Evolutionary conservation across 2,329 filamentous ascomycete species (phyloP).

Genomic region (Aspergillus sp.): DNA sequence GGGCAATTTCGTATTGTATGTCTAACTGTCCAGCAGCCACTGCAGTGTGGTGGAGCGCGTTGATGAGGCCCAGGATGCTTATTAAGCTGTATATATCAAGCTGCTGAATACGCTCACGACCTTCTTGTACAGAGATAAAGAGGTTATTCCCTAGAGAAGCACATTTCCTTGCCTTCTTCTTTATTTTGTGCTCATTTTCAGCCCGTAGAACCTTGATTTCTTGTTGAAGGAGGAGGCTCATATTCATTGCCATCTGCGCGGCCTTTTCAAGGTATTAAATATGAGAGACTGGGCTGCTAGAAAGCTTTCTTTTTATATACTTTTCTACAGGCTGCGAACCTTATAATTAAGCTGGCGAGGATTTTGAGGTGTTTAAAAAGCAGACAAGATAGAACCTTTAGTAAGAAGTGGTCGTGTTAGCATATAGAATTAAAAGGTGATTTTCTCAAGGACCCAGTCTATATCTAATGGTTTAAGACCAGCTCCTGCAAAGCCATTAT

Average conservation of each 20-base stretch:
- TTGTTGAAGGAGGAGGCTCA: conserved; percentile 1
- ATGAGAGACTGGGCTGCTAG: conserved; percentile 7
- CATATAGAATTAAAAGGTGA: conserved; percentile 5
- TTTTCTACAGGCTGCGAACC: too few species aligned
- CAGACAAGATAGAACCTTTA: too few species aligned
- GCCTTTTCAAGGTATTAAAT: too few species aligned
- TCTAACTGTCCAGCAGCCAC: background rate
- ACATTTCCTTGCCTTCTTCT: background rate
- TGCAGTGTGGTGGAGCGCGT: background rate
- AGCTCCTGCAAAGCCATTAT: too few species aligned
- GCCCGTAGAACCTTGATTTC: background rate
- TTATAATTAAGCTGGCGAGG: too few species aligned
- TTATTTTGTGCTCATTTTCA: background rate
- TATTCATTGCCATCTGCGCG: conserved; percentile 1
- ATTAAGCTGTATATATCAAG: background rate
- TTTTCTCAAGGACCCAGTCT: conserved; percentile 2
- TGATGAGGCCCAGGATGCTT: background rate
- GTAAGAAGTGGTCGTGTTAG: too few species aligned
- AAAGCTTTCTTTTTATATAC: conserved; percentile 1
- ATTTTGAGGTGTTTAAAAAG: too few species aligned
- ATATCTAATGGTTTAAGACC: conserved; percentile 4
- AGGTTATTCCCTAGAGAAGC: background rate
- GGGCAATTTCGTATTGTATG: background rate
- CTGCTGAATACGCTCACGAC: background rate
- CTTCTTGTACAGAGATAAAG: background rate